Conservation (phyloP, 192 early-diverging fungal genomes). For the Podochytrium sp. region DNA sequence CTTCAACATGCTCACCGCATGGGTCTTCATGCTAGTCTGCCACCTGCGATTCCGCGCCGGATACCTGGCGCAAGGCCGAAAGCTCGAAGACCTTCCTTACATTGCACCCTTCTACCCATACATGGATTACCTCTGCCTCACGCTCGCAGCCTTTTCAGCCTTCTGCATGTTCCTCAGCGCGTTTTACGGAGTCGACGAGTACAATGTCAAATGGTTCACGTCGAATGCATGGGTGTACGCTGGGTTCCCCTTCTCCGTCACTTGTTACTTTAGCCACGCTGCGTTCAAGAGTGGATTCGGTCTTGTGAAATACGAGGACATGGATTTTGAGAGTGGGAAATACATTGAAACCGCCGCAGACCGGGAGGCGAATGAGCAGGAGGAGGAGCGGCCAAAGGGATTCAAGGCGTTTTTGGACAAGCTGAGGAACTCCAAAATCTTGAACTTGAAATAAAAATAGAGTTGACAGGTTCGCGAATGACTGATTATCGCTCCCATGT, state of each 20-base stretch:
- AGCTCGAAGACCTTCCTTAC: constrained; percentile 27
- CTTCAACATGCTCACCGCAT: constrained; percentile 1
- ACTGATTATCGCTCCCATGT: no score
- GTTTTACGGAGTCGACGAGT: constrained; percentile 10
- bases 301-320: constrained; percentile 19
- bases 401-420: no score
- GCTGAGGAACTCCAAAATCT: no score
- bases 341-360: constrained; percentile 5
- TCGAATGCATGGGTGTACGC: constrained; percentile 18
- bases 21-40: constrained; percentile 26
- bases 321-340: constrained; percentile 28
- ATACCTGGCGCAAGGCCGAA: constrained; percentile 17
- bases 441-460: no score
- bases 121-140: constrained; percentile 6
- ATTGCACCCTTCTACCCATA: constrained; percentile 21
- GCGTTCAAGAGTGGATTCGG: not conserved
- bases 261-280: constrained; percentile 9
- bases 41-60: constrained; percentile 31
- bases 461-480: no score
- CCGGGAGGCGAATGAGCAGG: not conserved
- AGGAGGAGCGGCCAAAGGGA: constrained; percentile 18
- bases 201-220: constrained; percentile 14
- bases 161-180: constrained; percentile 10
- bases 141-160: constrained; percentile 11
- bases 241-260: constrained; percentile 16